Evolutionary conservation across 305 asterid genomes (phyloP), one percentile per base, ranked within the genome.

Genomic region (Lippia alba): DNA sequence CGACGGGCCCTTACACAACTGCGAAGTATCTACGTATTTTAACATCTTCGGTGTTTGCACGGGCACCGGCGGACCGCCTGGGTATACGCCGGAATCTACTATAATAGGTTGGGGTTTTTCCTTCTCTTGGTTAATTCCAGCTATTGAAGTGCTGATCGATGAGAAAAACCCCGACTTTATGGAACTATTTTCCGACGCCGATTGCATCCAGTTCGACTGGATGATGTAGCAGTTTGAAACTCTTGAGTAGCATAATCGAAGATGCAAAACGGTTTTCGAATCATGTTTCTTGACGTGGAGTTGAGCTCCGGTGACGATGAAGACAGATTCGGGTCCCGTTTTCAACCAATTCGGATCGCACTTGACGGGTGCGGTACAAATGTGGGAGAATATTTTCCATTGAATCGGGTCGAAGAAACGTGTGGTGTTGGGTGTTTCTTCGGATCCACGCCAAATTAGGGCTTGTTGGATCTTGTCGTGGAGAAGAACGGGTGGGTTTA

Each of bases 251-350:
- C 78, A 72, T 3, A 94, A 80, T 19, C 93, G 73, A 16, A 94
- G 96, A 70, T 92, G 97, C 51, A 94, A 62, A 1, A 88, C 86
- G 19, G 41, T 80, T 65, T 67, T 86, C 5, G 85, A 15, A 4
- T 80, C 75, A 69, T 81, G 83, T 19, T 83, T 82, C 36, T 53
- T 64, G 30, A 88, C 91, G 61, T 80, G 87, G 57, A 94, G 91
- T 67, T 90, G 97, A n/a, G 95, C 97, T 3, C 99, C 99, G 0
- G 97, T 89, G 66, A 91, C 94, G 2, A 94, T 87, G 80, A 78
- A 93, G 14, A 85, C 85, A 2, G 77, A 67, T 16, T 53, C 82
- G 12, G 57, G 15, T 3, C 64, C 70, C 0, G 80, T 56, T 4
- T 24, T 76, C 12, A 68, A 19, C 97, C 97, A 91, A 5, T 15